These are phyloP conservation scores for Phytophthora lateralis DNA, from an alignment of 352 stramenopile genomes.

Conservation along the genomic window DNA sequence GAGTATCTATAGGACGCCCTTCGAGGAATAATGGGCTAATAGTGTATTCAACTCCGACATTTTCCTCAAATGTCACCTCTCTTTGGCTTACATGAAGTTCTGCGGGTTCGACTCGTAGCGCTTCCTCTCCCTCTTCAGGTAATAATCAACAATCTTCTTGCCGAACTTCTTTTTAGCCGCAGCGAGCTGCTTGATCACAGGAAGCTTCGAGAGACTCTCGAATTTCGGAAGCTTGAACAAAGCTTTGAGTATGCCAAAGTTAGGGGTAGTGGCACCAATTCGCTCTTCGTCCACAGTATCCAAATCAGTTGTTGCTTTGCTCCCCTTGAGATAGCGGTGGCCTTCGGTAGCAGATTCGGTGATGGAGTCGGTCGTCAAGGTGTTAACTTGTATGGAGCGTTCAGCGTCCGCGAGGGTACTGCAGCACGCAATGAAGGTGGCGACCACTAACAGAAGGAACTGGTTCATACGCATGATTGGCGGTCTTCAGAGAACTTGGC, in stretches of 20 bases:
- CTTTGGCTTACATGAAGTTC: too few relatives aligned
- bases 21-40: too few relatives aligned
- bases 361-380: not conserved
- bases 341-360: not conserved
- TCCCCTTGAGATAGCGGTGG: not conserved
- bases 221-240: not conserved
- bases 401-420: not conserved
- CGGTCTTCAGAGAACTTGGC: not conserved
- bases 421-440: not conserved
- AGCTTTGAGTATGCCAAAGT: not conserved
- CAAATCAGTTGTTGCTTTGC: not conserved
- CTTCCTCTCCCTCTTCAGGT: too few relatives aligned
- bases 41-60: too few relatives aligned
- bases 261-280: not conserved
- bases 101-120: too few relatives aligned
- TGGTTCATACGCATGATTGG: not conserved
- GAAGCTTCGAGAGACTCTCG: not conserved
- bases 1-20: too few relatives aligned
- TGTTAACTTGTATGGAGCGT: not conserved
- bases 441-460: not conserved
- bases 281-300: not conserved
- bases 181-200: not conserved
- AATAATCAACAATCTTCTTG: too few relatives aligned
- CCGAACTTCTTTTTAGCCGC: too few relatives aligned
- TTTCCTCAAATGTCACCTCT: too few relatives aligned